These are phyloP conservation scores for Aspergillus funiculosus DNA, from an alignment of 495 filamentous ascomycete genomes.

Conservation along the genomic window DNA sequence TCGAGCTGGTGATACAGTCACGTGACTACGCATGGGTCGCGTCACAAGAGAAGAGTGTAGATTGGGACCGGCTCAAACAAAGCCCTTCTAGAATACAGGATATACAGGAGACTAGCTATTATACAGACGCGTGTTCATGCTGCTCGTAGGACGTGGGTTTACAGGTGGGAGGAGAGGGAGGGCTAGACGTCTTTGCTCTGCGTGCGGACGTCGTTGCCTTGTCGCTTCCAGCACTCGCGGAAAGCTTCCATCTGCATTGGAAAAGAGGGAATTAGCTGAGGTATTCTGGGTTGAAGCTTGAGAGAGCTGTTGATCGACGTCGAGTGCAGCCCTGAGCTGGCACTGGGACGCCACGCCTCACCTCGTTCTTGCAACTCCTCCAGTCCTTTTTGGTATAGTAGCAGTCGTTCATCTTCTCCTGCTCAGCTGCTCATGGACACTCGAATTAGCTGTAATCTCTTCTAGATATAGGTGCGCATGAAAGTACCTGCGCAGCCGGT, in stretches of 20 bases:
- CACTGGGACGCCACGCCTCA: constrained; percentile 39
- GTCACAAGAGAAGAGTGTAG: too few species aligned
- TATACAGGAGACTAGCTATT: constrained; percentile 8
- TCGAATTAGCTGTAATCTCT: background rate
- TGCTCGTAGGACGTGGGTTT: background rate
- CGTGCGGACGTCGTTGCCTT: constrained; percentile 83
- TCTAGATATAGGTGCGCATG: background rate
- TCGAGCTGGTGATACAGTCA: constrained; percentile 11
- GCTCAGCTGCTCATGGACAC: constrained; percentile 58
- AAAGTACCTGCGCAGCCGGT: constrained; percentile 82
- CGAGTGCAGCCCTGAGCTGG: background rate
- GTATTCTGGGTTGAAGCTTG: background rate
- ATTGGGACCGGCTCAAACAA: too few species aligned
- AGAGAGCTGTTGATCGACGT: background rate
- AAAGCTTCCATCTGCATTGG: constrained; percentile 79
- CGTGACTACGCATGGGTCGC: constrained; percentile 13
- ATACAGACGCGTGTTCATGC: constrained; percentile 7
- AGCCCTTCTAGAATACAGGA: constrained; percentile 1
- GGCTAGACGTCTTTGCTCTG: constrained; percentile 56
- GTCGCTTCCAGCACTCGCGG: constrained; percentile 84
- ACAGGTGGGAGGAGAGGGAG: background rate
- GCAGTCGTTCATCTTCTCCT: constrained; percentile 87
- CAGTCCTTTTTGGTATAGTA: constrained; percentile 96
- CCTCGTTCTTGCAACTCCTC: constrained; percentile 83
- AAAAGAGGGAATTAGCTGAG: background rate